Evolutionary conservation across 495 filamentous ascomycete genomes (phyloP).

Genomic region (Penicillium paxilli): DNA sequence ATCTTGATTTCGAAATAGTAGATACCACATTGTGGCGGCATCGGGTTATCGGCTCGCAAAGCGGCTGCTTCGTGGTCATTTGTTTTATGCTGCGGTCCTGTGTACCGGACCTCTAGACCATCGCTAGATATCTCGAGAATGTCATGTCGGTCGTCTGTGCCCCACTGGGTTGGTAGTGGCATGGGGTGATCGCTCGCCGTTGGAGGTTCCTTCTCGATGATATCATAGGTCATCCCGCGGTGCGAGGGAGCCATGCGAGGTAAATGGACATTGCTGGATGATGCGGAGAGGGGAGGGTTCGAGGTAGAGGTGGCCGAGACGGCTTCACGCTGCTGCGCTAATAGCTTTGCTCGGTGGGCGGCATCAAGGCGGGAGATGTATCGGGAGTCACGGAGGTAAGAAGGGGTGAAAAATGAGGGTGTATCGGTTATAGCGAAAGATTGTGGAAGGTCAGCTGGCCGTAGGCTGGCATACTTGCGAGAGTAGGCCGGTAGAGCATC

Average conservation of each 20-base stretch:
- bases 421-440: slow-evolving; percentile 29
- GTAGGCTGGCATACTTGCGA: slow-evolving; percentile 57
- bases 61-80: slow-evolving; percentile 80
- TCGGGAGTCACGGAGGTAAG: slow-evolving; percentile 75
- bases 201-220: slow-evolving; percentile 75
- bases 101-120: slow-evolving; percentile 78
- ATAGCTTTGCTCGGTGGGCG: slow-evolving; percentile 62
- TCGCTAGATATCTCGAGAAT: slow-evolving; percentile 73
- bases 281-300: slow-evolving; percentile 57
- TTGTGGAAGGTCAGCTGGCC: slow-evolving; percentile 30
- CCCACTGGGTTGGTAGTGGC: slow-evolving; percentile 83
- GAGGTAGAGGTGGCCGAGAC: slow-evolving; percentile 36
- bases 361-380: slow-evolving; percentile 75
- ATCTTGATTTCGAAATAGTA: slow-evolving; percentile 98
- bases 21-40: slow-evolving; percentile 89
- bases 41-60: slow-evolving; percentile 81
- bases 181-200: slow-evolving; percentile 55
- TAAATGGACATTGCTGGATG: slow-evolving; percentile 62
- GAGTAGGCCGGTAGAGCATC: slow-evolving; percentile 56
- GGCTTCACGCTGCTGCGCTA: slow-evolving; percentile 48
- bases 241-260: slow-evolving; percentile 72
- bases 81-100: slow-evolving; percentile 56
- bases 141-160: slow-evolving; percentile 69
- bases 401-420: slow-evolving; percentile 68
- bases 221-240: slow-evolving; percentile 79